These are phyloP conservation scores for Aspergillus latus DNA, from an alignment of 2,329 filamentous ascomycete species.

Conservation along the genomic window DNA sequence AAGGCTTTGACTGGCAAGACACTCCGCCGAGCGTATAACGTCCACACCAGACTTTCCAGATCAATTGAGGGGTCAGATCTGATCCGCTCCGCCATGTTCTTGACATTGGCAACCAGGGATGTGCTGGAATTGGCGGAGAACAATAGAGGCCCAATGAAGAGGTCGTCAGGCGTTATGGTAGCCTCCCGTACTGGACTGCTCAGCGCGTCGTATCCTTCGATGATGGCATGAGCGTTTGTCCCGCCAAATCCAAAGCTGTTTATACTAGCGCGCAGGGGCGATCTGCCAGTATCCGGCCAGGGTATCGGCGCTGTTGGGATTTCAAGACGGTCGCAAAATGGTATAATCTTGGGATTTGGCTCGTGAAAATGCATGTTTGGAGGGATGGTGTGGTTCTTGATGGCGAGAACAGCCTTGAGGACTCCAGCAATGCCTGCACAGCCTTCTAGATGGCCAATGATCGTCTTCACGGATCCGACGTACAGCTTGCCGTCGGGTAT, in stretches of 20 bases:
- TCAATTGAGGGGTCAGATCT: neutral
- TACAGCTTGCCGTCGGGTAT: slow-evolving; percentile 7
- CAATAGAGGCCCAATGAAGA: neutral
- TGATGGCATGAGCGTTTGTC: slow-evolving; percentile 18
- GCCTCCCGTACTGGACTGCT: too few species aligned
- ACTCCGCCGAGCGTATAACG: neutral
- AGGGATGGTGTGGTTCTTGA: slow-evolving; percentile 22
- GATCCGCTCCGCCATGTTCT: neutral
- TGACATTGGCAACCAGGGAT: neutral
- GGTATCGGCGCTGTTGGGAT: neutral
- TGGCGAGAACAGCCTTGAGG: slow-evolving; percentile 17
- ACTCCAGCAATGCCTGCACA: slow-evolving; percentile 30
- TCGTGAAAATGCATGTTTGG: slow-evolving; percentile 2
- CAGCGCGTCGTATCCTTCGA: slow-evolving; percentile 8
- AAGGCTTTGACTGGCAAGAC: neutral
- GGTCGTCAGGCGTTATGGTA: neutral
- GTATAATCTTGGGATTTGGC: neutral
- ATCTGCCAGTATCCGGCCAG: neutral
- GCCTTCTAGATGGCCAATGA: slow-evolving; percentile 31
- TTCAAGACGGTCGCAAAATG: neutral
- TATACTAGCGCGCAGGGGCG: neutral
- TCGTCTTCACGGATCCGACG: slow-evolving; percentile 28
- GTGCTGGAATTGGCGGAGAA: neutral
- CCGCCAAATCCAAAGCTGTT: slow-evolving; percentile 15
- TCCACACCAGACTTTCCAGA: neutral